Evolutionary conservation across 1,139 yeast genomes (phyloP), one percentile per base, ranked within the genome.

Genomic region (Hansenula lynferdii): DNA sequence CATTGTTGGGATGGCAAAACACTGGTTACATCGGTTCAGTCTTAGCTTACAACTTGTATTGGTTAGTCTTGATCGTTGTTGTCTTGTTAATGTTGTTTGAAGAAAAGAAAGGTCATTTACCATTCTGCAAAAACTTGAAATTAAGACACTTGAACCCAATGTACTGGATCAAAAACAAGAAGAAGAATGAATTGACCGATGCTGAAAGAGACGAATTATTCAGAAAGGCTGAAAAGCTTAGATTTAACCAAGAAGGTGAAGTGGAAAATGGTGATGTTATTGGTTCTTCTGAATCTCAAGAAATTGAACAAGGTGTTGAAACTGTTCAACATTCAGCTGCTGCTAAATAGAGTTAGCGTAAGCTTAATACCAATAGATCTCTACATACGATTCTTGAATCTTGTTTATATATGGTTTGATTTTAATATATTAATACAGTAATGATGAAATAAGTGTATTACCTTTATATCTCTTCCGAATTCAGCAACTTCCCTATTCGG

Each of bases 21-120:
- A 73, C 89, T 41, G 96, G 96, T 42, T 87, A 95, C 47, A 77
- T 85, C 56, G 95, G 95, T 39, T 84, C 95, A 2, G 87, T 89
- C 44, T 67, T 87, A 35, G 75, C 89, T 36, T 89, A 89, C 69
- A 86, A 85, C 65, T 51, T 85, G 35, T 89, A 87, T 67, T 89
- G 97, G 97, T 48, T 82, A 28, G 64, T 65, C 12, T 60, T 87
- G 40, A 79, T 85, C 45, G 51, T 62, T 24, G 65, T 70, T 37
- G 62, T 87, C 36, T 44, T 56, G 12, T 59, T 80, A 51, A 76
- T 85, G 85, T 67, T 75, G 50, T 84, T 54, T 62, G 89, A 83
- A 67, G 95, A 86, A 68, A 80, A 67, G 58, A 61, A 61, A 32
- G 78, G 82, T 20, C 84, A 79, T 58, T 64, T 79, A 58, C 87